Base-by-base conservation (phyloP, 352 stramenopile species). In the Globisporangium takayamanum region DNA sequence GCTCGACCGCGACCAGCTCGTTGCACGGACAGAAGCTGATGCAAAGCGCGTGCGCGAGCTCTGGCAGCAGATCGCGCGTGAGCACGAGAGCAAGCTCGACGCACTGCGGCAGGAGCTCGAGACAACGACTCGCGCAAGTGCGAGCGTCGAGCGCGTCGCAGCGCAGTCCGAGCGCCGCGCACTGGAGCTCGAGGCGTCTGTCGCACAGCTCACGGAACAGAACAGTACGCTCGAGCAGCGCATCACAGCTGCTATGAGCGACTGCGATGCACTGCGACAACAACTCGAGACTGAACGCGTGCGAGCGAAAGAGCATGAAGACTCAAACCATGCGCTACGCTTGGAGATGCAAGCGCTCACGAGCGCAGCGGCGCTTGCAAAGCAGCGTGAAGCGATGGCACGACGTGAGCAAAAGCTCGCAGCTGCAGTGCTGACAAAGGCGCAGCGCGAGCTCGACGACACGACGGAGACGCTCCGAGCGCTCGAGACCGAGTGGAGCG, bases 41-140 rank as follows among this genome's bases (percentile, higher is more conserved):
- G 84, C 84, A 0, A 79, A 74, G 57, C 76, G 81, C 33, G 73
- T 94, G 51, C 69, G 81, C n/a, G 77, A 88, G 56, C 64, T 94
- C 20, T 92, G 81, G 80, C 75, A 87, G 50, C 79, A 92, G 66
- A 89, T 91, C 60, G 75, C 71, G 36, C 70, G 66, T 26, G 80
- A 92, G 63, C 81, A 94, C 57, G 69, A 84, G 53, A 71, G 68
- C 5, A 75, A 92, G 60, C 61, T 80, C 11, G 69, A 78, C 46
- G 57, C 62, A 5, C 56, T 87, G 11, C 66, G 68, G 11, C 58
- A 68, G 15, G 74, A 88, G 50, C 63, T 89, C 12, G 57, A 80
- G 2, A 69, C 66, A 22, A 57, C 64, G 10, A 61, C 68, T 8
- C 62, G 81, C 50, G 44, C 50, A 4, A 71, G 60, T 12, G 59